Percentiles rank a stretch among this genome's conserved stretches.
These are phyloP conservation scores for Diaporthe sp. DNA, from an alignment of 2,329 filamentous ascomycete species.

Conservation along the genomic window DNA sequence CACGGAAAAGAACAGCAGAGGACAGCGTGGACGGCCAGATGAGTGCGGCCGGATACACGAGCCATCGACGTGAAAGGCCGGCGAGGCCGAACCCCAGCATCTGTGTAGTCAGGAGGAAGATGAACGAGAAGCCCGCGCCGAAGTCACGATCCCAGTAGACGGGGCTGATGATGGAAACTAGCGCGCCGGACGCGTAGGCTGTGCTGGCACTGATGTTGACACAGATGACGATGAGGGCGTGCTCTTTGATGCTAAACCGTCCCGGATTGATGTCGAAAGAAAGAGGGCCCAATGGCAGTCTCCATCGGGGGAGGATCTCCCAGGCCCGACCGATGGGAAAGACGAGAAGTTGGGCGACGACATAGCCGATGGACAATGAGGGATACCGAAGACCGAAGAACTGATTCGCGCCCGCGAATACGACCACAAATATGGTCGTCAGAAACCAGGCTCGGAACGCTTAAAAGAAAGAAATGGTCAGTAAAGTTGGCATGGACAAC, in stretches of 20 bases:
- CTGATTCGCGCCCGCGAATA: constrained; percentile 53
- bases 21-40: constrained; percentile 53
- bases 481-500: too few relatives aligned
- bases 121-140: constrained; percentile 50
- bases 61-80: constrained; percentile 51
- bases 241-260: constrained; percentile 54
- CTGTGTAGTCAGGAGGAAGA: constrained; percentile 51
- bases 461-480: constrained; percentile 27
- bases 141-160: constrained; percentile 52
- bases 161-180: constrained; percentile 52
- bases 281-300: constrained; percentile 45
- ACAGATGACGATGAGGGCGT: constrained; percentile 52
- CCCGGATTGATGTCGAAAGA: constrained; percentile 47
- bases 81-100: constrained; percentile 53
- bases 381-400: constrained; percentile 55
- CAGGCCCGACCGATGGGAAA: constrained; percentile 53
- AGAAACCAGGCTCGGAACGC: constrained; percentile 51
- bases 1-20: constrained; percentile 52
- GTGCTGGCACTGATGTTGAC: constrained; percentile 50
- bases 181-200: constrained; percentile 46
- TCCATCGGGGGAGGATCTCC: constrained; percentile 49
- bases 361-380: constrained; percentile 51
- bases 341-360: constrained; percentile 53
- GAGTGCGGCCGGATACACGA: constrained; percentile 53
- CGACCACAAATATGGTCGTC: constrained; percentile 49